Conservation (phyloP, 768 basidiomycete genomes). For the Pulveroboletus ravenelii region DNA sequence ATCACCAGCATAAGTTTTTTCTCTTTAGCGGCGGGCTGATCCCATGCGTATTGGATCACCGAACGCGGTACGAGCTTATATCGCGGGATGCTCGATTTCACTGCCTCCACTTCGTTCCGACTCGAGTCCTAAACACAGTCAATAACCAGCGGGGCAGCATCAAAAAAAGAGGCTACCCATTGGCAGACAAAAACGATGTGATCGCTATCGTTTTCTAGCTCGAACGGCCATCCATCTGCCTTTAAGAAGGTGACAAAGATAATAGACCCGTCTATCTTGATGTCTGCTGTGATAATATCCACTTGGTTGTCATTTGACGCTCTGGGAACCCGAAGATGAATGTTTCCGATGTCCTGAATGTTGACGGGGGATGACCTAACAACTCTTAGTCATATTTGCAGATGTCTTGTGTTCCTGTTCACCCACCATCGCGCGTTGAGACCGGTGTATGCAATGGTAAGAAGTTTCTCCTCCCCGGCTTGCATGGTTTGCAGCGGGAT, state of each 20-base stretch:
- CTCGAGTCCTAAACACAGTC: constrained; percentile 40
- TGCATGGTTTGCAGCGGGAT: constrained; percentile 65
- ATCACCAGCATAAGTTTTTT: constrained; percentile 71
- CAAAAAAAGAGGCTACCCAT: constrained; percentile 43
- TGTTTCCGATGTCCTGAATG: constrained; percentile 82
- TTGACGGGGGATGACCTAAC: constrained; percentile 89
- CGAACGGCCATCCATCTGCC: constrained; percentile 80
- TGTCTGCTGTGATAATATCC: constrained; percentile 67
- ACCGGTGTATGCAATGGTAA: constrained; percentile 85
- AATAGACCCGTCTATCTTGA: constrained; percentile 79
- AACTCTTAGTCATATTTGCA: neutral
- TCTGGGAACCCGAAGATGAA: constrained; percentile 65
- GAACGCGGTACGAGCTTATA: constrained; percentile 60
- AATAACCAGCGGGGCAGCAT: constrained; percentile 5
- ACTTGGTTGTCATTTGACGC: constrained; percentile 35
- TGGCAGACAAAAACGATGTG: constrained; percentile 66
- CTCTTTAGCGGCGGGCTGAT: constrained; percentile 76
- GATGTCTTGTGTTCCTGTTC: neutral
- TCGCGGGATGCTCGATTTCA: constrained; percentile 34
- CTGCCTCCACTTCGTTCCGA: constrained; percentile 35
- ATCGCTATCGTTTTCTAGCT: constrained; percentile 85
- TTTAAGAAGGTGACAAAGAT: constrained; percentile 77
- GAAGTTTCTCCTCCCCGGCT: constrained; percentile 60
- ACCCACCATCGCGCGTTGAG: constrained; percentile 75
- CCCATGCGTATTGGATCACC: constrained; percentile 81